Conservation (phyloP, 805 yeast species). For the Cyberlindnera sargentensis region DNA sequence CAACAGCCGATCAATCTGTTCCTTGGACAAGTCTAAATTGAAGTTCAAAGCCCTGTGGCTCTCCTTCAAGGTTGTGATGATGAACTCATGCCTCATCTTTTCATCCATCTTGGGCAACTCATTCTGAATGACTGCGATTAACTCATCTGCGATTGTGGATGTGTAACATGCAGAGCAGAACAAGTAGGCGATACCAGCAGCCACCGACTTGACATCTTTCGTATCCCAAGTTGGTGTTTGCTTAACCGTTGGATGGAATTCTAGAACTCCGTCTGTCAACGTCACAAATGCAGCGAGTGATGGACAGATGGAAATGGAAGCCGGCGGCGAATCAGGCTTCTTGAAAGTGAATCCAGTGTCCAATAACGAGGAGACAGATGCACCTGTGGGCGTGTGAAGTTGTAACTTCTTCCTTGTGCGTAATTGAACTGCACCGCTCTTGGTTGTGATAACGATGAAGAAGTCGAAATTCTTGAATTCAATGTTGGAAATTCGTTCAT, state of each 20-base stretch:
- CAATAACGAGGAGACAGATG: conserved; percentile 33
- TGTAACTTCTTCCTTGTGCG: conserved; percentile 33
- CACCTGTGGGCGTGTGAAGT: conserved; percentile 22
- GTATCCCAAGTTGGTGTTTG: conserved; percentile 1
- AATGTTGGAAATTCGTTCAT: conserved; percentile 26
- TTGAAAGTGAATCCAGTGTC: conserved; percentile 53
- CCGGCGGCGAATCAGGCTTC: conserved; percentile 25
- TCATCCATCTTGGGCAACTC: conserved; percentile 31
- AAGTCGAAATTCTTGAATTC: conserved; percentile 33
- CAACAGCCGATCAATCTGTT: conserved; percentile 67
- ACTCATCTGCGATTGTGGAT: conserved; percentile 61
- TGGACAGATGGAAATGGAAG: conserved; percentile 41
- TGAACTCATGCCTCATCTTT: conserved; percentile 27
- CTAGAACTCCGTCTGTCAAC: conserved; percentile 20
- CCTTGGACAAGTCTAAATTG: conserved; percentile 61
- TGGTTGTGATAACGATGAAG: conserved; percentile 32
- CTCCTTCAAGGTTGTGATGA: conserved; percentile 47
- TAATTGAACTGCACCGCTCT: conserved; percentile 39
- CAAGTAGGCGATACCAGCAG: conserved; percentile 56
- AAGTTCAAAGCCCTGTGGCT: conserved; percentile 71
- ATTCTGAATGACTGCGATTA: conserved; percentile 47
- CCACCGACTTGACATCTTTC: conserved; percentile 25
- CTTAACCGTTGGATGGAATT: conserved; percentile 6
- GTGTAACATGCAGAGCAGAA: conserved; percentile 69
- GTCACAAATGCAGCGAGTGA: conserved; percentile 37